phyloP scores from a whole-genome alignment of 2,329 filamentous ascomycete genomes.

The Taxawa tesnikishii region DNA sequence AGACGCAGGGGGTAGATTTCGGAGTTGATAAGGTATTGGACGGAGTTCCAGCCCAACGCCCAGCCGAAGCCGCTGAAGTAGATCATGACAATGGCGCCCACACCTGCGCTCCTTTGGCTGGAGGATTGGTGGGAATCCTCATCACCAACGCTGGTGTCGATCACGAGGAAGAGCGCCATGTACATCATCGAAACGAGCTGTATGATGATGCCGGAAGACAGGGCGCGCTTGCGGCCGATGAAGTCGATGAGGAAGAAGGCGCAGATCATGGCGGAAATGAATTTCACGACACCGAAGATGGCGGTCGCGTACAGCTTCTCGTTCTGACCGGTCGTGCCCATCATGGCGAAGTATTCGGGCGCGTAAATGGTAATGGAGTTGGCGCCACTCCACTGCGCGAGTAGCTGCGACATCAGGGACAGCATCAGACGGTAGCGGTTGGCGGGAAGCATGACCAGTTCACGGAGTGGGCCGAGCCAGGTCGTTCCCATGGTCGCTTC shows the following conservation, averaged over 20 bases:
- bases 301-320: slow-evolving; percentile 62
- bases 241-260: slow-evolving; percentile 70
- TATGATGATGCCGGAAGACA: slow-evolving; percentile 35
- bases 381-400: slow-evolving; percentile 55
- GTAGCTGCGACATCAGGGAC: slow-evolving; percentile 54
- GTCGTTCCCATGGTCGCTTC: slow-evolving; percentile 57
- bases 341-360: slow-evolving; percentile 57
- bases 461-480: slow-evolving; percentile 53
- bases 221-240: slow-evolving; percentile 55
- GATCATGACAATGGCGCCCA: slow-evolving; percentile 44
- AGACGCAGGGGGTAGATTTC: slow-evolving; percentile 68
- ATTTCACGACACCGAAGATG: slow-evolving; percentile 65
- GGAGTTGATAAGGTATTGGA: slow-evolving; percentile 68
- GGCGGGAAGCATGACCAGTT: slow-evolving; percentile 53
- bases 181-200: slow-evolving; percentile 43
- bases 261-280: slow-evolving; percentile 53
- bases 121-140: slow-evolving; percentile 34
- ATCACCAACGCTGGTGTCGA: slow-evolving; percentile 44
- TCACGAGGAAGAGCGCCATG: slow-evolving; percentile 42
- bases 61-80: slow-evolving; percentile 55
- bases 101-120: slow-evolving; percentile 44
- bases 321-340: slow-evolving; percentile 55
- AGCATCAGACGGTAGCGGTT: slow-evolving; percentile 66
- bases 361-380: slow-evolving; percentile 68
- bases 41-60: slow-evolving; percentile 58